These are phyloP conservation scores for Saturnispora mendoncae DNA, from an alignment of 805 yeast genomes.

Conservation along the genomic window DNA sequence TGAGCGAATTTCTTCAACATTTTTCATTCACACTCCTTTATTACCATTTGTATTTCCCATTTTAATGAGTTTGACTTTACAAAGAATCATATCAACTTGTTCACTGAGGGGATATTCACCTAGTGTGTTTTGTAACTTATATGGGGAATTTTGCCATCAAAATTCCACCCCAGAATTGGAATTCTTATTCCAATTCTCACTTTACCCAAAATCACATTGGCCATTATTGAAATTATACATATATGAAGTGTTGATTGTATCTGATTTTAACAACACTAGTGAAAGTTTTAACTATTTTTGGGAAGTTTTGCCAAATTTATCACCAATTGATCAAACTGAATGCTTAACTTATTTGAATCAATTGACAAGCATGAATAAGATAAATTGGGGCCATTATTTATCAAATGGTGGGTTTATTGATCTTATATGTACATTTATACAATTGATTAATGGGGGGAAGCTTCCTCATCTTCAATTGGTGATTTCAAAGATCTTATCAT, in stretches of 20 bases:
- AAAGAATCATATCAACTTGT: conserved; percentile 18
- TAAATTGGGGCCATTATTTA: conserved; percentile 20
- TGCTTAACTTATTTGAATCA: conserved; percentile 24
- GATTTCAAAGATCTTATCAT: conserved; percentile 17
- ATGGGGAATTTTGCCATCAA: conserved; percentile 23
- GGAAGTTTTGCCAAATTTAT: conserved; percentile 12
- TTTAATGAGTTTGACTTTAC: conserved; percentile 12
- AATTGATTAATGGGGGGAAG: background rate
- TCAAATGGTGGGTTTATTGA: conserved; percentile 13
- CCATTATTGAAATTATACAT: conserved; percentile 20
- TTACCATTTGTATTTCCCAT: no score
- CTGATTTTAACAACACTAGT: conserved; percentile 21
- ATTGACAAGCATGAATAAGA: conserved; percentile 12
- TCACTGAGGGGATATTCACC: conserved; percentile 21
- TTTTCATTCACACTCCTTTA: no score
- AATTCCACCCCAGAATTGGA: conserved; percentile 4
- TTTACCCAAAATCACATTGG: conserved; percentile 14
- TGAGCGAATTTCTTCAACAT: background rate
- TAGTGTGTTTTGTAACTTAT: conserved; percentile 21
- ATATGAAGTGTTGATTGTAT: conserved; percentile 21
- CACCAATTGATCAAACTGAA: conserved; percentile 19
- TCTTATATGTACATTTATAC: conserved; percentile 15
- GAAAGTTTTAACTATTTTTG: conserved; percentile 21
- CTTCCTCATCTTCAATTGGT: conserved; percentile 13
- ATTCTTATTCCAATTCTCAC: conserved; percentile 16